Conservation (phyloP, 441 rosid genomes). For the Brassica balearica region DNA sequence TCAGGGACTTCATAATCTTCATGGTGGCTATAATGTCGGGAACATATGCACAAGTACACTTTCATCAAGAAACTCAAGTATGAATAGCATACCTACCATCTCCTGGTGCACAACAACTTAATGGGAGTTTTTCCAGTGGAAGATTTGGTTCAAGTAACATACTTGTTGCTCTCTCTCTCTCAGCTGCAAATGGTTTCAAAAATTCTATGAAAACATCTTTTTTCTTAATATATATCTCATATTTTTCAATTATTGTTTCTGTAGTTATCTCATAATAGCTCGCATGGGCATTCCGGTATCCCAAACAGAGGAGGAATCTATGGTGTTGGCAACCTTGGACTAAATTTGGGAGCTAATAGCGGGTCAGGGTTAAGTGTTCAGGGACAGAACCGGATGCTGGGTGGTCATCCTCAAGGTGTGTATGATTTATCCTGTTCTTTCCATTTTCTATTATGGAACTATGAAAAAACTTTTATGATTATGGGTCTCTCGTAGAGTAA, state of each 20-base stretch:
- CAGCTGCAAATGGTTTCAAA: not conserved
- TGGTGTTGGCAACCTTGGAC: not conserved
- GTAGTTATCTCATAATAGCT: not conserved
- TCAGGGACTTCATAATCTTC: slow-evolving; percentile 1
- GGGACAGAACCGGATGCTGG: slow-evolving; percentile 89
- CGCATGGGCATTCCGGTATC: not conserved
- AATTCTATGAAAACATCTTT: not conserved
- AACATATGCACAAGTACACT: not conserved
- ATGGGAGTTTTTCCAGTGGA: not conserved
- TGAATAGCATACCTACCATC: not conserved
- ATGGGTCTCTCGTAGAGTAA: slow-evolving; percentile 12
- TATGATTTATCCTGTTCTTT: slow-evolving; percentile 21
- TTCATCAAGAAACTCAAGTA: slow-evolving; percentile 2
- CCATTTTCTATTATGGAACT: slow-evolving; percentile 19
- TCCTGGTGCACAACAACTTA: not conserved
- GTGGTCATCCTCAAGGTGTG: slow-evolving; percentile 91
- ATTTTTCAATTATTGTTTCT: not conserved
- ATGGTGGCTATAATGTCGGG: not conserved
- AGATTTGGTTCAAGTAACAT: not conserved
- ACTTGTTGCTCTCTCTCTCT: not conserved
- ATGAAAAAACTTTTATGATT: slow-evolving; percentile 1
- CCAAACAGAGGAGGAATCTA: not conserved
- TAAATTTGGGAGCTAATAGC: slow-evolving; percentile 72
- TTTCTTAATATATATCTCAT: not conserved
- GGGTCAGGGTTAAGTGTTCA: slow-evolving; percentile 90